Conservation (phyloP, 495 filamentous ascomycete genomes). For the Neurospora hispaniola region DNA sequence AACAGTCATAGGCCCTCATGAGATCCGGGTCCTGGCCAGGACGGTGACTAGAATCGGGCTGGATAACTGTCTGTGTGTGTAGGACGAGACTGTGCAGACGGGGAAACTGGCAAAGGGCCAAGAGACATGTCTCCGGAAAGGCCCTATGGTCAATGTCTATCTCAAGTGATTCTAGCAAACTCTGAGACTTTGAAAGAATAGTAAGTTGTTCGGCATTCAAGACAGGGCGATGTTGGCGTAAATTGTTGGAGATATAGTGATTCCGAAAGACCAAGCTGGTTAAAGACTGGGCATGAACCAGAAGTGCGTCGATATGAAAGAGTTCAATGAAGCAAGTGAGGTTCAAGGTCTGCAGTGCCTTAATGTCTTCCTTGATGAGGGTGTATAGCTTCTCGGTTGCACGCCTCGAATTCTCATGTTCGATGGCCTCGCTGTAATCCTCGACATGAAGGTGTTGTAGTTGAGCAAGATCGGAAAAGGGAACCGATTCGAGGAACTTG, state of each 20-base stretch:
- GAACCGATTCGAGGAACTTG: conserved; percentile 19
- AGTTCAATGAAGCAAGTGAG: background rate
- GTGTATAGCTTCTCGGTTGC: conserved; percentile 11
- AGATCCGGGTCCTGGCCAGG: background rate
- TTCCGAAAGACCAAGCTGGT: background rate
- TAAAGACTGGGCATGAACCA: background rate
- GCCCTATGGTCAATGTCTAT: background rate
- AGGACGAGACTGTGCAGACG: background rate
- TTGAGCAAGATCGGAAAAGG: conserved; percentile 8
- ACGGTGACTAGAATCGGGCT: background rate
- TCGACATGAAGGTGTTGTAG: conserved; percentile 17
- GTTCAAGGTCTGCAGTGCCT: background rate
- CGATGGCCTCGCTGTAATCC: conserved; percentile 15
- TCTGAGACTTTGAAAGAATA: background rate
- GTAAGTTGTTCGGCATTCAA: background rate
- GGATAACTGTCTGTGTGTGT: background rate
- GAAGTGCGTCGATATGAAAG: conserved; percentile 1
- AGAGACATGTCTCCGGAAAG: background rate
- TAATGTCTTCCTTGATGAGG: conserved; percentile 13
- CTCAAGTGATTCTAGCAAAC: background rate
- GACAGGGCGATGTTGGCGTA: background rate
- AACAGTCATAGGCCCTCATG: background rate
- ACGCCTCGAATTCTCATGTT: conserved; percentile 8
- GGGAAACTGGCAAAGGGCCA: background rate
- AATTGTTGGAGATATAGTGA: background rate